Percentiles rank a stretch among this genome's conserved stretches.
Evolutionary conservation across 1,139 yeast genomes (phyloP).

Genomic region (Yamadazyma oceani): DNA sequence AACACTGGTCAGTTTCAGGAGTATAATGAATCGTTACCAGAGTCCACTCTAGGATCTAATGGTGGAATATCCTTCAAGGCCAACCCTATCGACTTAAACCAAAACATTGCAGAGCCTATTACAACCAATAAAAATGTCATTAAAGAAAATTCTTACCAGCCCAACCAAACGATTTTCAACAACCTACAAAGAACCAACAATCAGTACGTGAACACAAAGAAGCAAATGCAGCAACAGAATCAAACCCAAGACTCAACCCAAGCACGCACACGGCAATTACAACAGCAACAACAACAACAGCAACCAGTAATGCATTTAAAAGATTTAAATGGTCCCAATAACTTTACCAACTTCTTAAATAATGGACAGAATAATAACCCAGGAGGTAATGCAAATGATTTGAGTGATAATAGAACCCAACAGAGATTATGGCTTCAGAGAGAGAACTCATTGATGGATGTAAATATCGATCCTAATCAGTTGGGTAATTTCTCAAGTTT

Average conservation of each 20-base stretch:
- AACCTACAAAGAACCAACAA: constrained; percentile 43
- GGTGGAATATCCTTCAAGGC: constrained; percentile 42
- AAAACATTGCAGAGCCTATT: constrained; percentile 33
- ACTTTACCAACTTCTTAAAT: constrained; percentile 33
- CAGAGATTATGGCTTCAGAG: constrained; percentile 82
- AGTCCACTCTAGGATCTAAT: constrained; percentile 22
- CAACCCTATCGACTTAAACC: constrained; percentile 26
- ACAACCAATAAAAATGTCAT: constrained; percentile 35
- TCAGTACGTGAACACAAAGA: constrained; percentile 30
- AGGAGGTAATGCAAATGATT: constrained; percentile 11
- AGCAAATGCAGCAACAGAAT: constrained; percentile 18
- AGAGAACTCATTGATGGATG: constrained; percentile 67
- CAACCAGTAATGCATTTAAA: constrained; percentile 10
- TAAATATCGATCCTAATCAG: constrained; percentile 38
- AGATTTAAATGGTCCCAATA: constrained; percentile 27
- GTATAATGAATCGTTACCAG: constrained; percentile 16
- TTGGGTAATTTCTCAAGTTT: constrained; percentile 41
- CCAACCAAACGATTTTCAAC: constrained; percentile 45
- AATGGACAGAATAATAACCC: constrained; percentile 13
- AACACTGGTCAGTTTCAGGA: constrained; percentile 3
- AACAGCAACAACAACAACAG: constrained; percentile 11
- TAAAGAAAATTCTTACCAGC: constrained; percentile 42
- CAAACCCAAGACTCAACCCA: constrained; percentile 3
- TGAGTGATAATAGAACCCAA: constrained; percentile 56
- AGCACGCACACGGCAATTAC: constrained; percentile 6